Base-by-base conservation (phyloP, 495 filamentous ascomycete species). In the Xylaria flabelliformis region DNA sequence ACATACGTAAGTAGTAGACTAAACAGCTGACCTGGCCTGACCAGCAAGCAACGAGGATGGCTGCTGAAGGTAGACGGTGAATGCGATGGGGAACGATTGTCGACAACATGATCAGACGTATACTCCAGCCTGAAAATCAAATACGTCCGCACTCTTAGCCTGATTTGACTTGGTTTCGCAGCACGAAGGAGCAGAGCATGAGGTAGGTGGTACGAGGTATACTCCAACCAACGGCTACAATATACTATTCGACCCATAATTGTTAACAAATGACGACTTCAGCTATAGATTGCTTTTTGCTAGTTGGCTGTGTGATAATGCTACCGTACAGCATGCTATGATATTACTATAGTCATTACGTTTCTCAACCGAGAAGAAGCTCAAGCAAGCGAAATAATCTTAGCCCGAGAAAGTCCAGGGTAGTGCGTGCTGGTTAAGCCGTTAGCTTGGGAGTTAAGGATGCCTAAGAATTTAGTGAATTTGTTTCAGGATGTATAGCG, bases 1-100 rank as follows among this genome's bases (percentile, higher is more conserved):
- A 42, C 39, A 12, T 42, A 42, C 9, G 39, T 42, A 42, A 42
- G 10, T 42, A 42, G 39, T 42, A 58, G 69, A 71, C 61, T 58
- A 59, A 58, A 50, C n/a, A 71, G 69, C 69, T 71, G 70, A 72
- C 53, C 69, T 64, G 46, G 36, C 44, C 41, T 64, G 68, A 62
- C 56, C 48, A 68, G 48, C 10, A 48, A 63, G 48, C 10, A 48
- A 63, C 12, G 44, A 59, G 10, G 26, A 58, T 24, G 24, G 58
- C 58, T 26, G 29, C 19, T 21, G 34, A 29, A 19, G 39, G 21
- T 8, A 17, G 36, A 24, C 39, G 21, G 41, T 46, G 21, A 46
- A 6, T 29, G 24, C 41, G 29, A 67, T 44, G 32, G 29, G 32
- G 34, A 69, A 21, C 50, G 50, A 68, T 51, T 55, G 21, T 24